phyloP scores from a whole-genome alignment of 345 rosid genomes.

The Anacardium occidentale region DNA sequence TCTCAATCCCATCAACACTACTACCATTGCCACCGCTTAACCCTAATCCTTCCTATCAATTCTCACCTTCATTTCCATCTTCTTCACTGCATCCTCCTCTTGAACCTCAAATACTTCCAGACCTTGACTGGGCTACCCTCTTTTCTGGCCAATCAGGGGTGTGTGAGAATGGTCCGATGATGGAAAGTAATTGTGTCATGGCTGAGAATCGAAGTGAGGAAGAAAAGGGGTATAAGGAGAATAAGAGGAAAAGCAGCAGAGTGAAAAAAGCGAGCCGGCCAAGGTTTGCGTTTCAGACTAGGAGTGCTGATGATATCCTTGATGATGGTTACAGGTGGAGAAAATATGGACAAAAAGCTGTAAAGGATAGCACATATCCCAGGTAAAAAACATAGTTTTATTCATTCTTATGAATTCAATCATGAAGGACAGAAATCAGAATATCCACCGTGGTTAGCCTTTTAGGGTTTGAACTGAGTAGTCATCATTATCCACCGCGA shows the following conservation, averaged over 20 bases:
- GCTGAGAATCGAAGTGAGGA: constrained; percentile 29
- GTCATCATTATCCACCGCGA: no score
- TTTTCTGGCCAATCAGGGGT: constrained; percentile 34
- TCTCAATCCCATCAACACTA: constrained; percentile 13
- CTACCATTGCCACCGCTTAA: constrained; percentile 24
- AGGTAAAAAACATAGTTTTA: constrained; percentile 35
- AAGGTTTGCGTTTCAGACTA: constrained; percentile 65
- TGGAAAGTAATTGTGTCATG: constrained; percentile 18
- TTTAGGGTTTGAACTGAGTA: no score
- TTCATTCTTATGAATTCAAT: no score
- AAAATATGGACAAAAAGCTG: constrained; percentile 68
- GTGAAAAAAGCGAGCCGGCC: constrained; percentile 41
- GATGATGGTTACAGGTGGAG: constrained; percentile 84
- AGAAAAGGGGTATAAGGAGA: constrained; percentile 23
- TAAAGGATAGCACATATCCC: constrained; percentile 59
- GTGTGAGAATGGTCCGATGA: constrained; percentile 18
- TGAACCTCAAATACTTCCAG: constrained; percentile 28
- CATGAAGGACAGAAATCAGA: no score
- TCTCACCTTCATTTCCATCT: constrained; percentile 32
- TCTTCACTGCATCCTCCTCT: constrained; percentile 26
- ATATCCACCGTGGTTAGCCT: no score
- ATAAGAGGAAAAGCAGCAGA: constrained; percentile 36
- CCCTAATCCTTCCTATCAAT: constrained; percentile 24
- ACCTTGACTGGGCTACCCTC: constrained; percentile 54
- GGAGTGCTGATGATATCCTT: constrained; percentile 62